A percentile compares a stretch with the other conserved stretches of the same genome.
phyloP scores from a whole-genome alignment of 2,329 filamentous ascomycete species.

The Dactylella cylindrospora region DNA sequence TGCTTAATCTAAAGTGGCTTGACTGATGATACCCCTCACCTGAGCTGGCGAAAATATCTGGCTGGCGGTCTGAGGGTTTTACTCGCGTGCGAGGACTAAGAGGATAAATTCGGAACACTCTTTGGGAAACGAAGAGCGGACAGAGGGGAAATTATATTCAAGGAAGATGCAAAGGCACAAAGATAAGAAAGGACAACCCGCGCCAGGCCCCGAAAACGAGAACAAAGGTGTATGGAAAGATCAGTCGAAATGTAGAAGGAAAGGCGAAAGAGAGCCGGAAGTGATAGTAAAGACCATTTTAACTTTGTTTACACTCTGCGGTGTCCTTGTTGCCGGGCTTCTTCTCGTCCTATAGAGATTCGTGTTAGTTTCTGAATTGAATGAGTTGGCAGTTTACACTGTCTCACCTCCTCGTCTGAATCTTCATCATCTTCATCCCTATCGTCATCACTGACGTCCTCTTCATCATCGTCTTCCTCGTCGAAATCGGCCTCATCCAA shows the following conservation, averaged over 20 bases:
- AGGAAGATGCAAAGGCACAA: slow-evolving; percentile 17
- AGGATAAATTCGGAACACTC: too few species aligned
- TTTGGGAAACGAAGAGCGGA: too few species aligned
- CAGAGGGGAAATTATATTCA: slow-evolving; percentile 35
- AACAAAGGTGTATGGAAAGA: slow-evolving; percentile 42
- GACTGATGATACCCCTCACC: too few species aligned
- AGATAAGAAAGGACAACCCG: slow-evolving; percentile 46
- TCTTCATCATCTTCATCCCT: slow-evolving; percentile 76
- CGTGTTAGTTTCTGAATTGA: slow-evolving; percentile 17
- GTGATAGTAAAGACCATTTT: slow-evolving; percentile 50
- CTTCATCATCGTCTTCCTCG: slow-evolving; percentile 89
- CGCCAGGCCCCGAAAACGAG: slow-evolving; percentile 49
- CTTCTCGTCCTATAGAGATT: slow-evolving; percentile 69
- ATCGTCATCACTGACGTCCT: slow-evolving; percentile 76
- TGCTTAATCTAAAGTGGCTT: too few species aligned
- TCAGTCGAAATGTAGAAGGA: slow-evolving; percentile 10
- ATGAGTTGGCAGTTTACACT: slow-evolving; percentile 47
- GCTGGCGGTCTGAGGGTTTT: too few species aligned
- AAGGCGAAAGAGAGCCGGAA: slow-evolving; percentile 37
- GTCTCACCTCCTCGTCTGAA: slow-evolving; percentile 71
- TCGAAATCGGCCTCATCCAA: slow-evolving; percentile 81
- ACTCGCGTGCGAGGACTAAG: too few species aligned
- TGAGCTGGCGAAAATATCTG: too few species aligned
- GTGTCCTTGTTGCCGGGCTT: slow-evolving; percentile 82
- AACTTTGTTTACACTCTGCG: slow-evolving; percentile 95